Percentiles rank a stretch among this genome's conserved stretches.
Evolutionary conservation across 495 filamentous ascomycete species (phyloP).

Genomic region (Evansstolkia leycettana): DNA sequence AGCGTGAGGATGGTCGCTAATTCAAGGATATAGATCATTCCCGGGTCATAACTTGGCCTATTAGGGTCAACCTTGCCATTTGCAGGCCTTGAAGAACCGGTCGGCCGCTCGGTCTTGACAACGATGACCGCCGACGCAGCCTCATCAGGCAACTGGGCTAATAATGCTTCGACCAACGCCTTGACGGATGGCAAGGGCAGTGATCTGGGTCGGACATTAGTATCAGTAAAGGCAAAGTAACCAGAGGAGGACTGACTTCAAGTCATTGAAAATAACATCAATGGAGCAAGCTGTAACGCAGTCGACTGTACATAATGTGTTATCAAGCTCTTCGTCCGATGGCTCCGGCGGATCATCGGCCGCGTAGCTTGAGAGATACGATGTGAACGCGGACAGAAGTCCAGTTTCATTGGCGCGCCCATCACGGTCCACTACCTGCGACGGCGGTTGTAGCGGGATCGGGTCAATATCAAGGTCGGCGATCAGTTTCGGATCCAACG

Average conservation of each 20-base stretch:
- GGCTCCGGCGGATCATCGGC: conserved; percentile 96
- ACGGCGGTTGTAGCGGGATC: conserved; percentile 85
- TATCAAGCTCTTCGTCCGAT: conserved; percentile 93
- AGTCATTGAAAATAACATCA: conserved; percentile 69
- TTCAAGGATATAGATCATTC: conserved; percentile 78
- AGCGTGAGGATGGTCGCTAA: conserved; percentile 76
- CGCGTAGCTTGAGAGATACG: conserved; percentile 96
- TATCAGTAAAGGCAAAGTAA: neutral
- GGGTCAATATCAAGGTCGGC: conserved; percentile 62
- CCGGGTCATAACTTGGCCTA: conserved; percentile 67
- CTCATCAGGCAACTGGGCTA: conserved; percentile 80
- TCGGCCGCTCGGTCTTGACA: conserved; percentile 69
- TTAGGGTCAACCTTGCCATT: conserved; percentile 38
- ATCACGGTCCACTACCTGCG: conserved; percentile 82
- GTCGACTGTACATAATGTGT: conserved; percentile 86
- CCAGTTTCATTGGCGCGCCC: conserved; percentile 65
- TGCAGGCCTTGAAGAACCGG: conserved; percentile 32
- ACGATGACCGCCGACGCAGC: conserved; percentile 70
- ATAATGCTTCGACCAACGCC: conserved; percentile 56
- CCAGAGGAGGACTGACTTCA: conserved; percentile 48
- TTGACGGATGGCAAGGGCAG: conserved; percentile 56
- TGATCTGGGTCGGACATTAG: conserved; percentile 31
- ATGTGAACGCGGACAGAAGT: conserved; percentile 85
- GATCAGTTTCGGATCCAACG: conserved; percentile 62
- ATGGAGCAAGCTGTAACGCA: conserved; percentile 85